These are phyloP conservation scores for Biscogniauxia marginata DNA, from an alignment of 2,329 filamentous ascomycete species.

Conservation along the genomic window DNA sequence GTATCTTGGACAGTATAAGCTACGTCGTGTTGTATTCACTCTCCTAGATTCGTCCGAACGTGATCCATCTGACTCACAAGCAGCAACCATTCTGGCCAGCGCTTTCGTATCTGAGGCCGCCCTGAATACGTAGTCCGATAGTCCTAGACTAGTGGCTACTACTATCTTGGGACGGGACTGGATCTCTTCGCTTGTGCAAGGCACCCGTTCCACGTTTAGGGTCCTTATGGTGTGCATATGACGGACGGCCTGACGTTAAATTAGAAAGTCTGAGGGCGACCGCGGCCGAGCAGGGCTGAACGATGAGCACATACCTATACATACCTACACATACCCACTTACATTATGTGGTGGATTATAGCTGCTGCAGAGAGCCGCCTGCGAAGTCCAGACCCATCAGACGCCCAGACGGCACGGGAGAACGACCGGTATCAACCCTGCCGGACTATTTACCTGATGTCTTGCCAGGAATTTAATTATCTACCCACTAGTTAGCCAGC, in stretches of 20 bases:
- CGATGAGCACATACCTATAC: not conserved
- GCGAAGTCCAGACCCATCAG: not conserved
- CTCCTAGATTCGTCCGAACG: not conserved
- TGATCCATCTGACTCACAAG: slow-evolving; percentile 16
- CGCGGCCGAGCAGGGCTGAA: not conserved
- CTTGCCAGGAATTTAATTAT: not conserved
- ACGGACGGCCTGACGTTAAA: not conserved
- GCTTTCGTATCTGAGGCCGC: slow-evolving; percentile 2
- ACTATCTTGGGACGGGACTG: slow-evolving; percentile 1
- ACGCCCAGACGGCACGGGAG: not conserved
- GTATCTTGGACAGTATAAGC: not conserved
- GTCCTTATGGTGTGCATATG: not conserved
- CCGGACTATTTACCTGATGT: not conserved
- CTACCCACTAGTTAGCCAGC: slow-evolving; percentile 7
- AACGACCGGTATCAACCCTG: not conserved
- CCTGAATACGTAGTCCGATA: slow-evolving; percentile 6
- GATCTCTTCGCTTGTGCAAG: slow-evolving; percentile 21
- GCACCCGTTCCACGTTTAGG: slow-evolving; percentile 14
- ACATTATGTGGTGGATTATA: not conserved
- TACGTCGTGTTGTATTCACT: not conserved
- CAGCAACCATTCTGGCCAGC: not conserved
- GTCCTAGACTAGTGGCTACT: not conserved
- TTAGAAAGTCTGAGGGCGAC: not conserved
- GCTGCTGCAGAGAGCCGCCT: not conserved
- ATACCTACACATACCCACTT: not conserved